These are phyloP conservation scores for Grosmannia huntii DNA, from an alignment of 2,329 filamentous ascomycete genomes.

Conservation along the genomic window DNA sequence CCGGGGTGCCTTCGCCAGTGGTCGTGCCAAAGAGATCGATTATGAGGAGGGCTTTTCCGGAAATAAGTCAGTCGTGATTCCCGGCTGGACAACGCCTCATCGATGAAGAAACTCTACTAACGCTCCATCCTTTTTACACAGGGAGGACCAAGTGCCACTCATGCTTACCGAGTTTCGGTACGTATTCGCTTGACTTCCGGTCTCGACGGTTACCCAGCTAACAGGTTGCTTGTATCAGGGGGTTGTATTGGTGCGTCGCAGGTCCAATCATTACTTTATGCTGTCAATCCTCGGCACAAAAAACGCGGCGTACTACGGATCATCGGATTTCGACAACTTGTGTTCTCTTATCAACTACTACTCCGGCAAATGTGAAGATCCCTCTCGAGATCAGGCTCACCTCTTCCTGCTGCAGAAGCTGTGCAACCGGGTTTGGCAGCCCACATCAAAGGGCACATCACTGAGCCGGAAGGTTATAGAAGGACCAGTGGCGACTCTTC, in stretches of 20 bases:
- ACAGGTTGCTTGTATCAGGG: background rate
- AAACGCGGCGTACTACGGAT: background rate
- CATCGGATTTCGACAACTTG: background rate
- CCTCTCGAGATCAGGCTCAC: background rate
- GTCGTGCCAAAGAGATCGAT: background rate
- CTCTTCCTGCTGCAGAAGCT: background rate
- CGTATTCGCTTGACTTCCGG: background rate
- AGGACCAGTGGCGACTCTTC: background rate
- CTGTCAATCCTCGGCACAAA: background rate
- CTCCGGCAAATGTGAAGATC: background rate
- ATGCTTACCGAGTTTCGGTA: slow-evolving; percentile 1
- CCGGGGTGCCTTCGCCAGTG: background rate
- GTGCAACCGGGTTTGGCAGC: background rate
- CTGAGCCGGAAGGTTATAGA: background rate
- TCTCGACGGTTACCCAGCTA: background rate
- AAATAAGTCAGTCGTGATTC: background rate
- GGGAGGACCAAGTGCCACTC: background rate
- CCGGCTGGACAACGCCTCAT: background rate
- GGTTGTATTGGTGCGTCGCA: background rate
- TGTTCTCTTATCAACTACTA: background rate
- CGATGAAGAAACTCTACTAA: background rate
- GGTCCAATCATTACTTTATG: background rate
- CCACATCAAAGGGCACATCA: background rate
- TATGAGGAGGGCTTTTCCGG: background rate
- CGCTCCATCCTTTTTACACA: background rate